phyloP scores from a whole-genome alignment of 768 basidiomycete species.

The Guyanaporus albipodus region DNA sequence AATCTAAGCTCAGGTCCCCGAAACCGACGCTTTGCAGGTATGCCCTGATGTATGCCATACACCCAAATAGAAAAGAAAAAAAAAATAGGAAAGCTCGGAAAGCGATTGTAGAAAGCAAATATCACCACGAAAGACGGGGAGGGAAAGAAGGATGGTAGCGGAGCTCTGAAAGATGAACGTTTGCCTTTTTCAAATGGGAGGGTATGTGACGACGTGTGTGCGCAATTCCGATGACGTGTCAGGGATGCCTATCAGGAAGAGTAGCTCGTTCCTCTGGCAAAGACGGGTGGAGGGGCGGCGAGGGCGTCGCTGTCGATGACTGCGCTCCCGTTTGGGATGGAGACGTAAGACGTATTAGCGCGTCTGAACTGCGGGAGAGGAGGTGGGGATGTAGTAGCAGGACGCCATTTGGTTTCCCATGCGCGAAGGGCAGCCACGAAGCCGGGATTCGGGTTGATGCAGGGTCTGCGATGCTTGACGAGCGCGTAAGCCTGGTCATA shows the following conservation, averaged over 20 bases:
- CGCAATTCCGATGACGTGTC: neutral
- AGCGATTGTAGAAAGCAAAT: neutral
- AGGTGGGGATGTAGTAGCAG: conserved; percentile 6
- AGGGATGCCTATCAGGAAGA: conserved; percentile 8
- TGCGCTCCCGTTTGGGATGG: neutral
- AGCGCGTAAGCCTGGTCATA: conserved; percentile 62
- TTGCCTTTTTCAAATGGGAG: neutral
- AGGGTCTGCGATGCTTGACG: conserved; percentile 62
- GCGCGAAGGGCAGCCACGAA: conserved; percentile 59
- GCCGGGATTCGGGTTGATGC: conserved; percentile 74
- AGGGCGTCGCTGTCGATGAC: conserved; percentile 1
- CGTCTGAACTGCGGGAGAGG: conserved; percentile 24
- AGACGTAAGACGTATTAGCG: conserved; percentile 26
- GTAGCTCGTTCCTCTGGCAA: conserved; percentile 28
- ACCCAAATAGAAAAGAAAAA: neutral
- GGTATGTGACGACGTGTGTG: conserved; percentile 10
- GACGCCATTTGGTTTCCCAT: conserved; percentile 46
- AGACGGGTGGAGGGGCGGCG: conserved; percentile 5
- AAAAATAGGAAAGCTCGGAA: neutral
- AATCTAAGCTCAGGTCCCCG: neutral
- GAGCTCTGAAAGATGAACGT: neutral
- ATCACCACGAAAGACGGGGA: neutral
- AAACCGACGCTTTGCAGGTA: conserved; percentile 1
- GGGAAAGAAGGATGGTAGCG: neutral
- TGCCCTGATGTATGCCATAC: neutral